A percentile compares a stretch with the other conserved stretches of the same genome.
phyloP scores from a whole-genome alignment of 2,329 filamentous ascomycete genomes.

The Trichoderma brevicompactum region DNA sequence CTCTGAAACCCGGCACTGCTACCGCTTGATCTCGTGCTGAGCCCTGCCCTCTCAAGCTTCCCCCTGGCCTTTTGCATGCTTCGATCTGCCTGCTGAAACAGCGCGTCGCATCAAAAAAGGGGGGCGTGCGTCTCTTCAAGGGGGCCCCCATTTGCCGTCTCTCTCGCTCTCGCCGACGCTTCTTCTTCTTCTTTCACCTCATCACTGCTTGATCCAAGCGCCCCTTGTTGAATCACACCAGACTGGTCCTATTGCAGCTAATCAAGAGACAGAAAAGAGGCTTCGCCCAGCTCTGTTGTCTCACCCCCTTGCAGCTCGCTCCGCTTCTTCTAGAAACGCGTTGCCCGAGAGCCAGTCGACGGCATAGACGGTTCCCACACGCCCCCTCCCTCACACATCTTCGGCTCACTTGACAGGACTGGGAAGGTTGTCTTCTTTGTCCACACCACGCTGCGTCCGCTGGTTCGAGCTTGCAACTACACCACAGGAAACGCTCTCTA shows the following conservation, averaged over 20 bases:
- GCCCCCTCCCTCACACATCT: conserved; percentile 31
- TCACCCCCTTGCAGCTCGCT: conserved; percentile 33
- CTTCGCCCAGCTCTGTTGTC: conserved; percentile 30
- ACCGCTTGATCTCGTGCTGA: conserved; percentile 11
- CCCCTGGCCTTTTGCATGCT: conserved; percentile 17
- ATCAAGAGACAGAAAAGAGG: neutral
- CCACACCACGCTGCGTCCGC: conserved; percentile 8
- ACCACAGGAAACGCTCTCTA: conserved; percentile 1
- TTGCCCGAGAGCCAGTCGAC: conserved; percentile 34
- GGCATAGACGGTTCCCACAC: conserved; percentile 36
- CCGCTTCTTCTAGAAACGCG: conserved; percentile 43
- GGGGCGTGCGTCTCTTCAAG: conserved; percentile 15
- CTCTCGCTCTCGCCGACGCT: conserved; percentile 25
- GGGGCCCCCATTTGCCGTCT: conserved; percentile 27
- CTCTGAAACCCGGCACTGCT: conserved; percentile 6
- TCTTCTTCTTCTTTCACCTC: conserved; percentile 11
- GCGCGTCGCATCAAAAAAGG: conserved; percentile 24
- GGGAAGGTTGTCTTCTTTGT: conserved; percentile 21
- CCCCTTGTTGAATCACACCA: neutral
- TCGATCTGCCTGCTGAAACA: conserved; percentile 28
- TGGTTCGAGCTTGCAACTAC: conserved; percentile 24
- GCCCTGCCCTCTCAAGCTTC: conserved; percentile 2
- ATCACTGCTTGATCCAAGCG: conserved; percentile 18
- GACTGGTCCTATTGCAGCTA: too few species aligned
- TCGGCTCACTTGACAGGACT: conserved; percentile 15